These are phyloP conservation scores for Aspergillus sp. DNA, from an alignment of 2,329 filamentous ascomycete species.

Conservation along the genomic window DNA sequence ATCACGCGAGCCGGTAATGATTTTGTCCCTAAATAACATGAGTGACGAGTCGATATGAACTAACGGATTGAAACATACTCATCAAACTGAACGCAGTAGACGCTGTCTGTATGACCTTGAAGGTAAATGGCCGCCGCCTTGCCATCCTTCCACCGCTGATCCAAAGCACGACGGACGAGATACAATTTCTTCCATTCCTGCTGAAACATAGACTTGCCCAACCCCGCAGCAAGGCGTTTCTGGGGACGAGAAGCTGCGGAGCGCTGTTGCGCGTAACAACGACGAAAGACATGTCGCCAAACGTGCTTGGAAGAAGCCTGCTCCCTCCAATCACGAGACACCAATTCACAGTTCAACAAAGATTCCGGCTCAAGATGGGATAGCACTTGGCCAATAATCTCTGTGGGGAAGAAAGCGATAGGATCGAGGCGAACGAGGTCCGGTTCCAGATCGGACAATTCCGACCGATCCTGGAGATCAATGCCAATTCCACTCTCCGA, in stretches of 20 bases:
- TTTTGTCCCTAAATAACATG: constrained; percentile 73
- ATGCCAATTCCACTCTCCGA: constrained; percentile 57
- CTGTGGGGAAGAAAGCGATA: constrained; percentile 59
- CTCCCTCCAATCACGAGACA: constrained; percentile 62
- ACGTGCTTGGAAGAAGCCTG: constrained; percentile 62
- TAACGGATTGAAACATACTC: constrained; percentile 63
- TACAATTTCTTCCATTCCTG: constrained; percentile 90
- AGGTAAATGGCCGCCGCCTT: constrained; percentile 84
- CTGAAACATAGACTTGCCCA: constrained; percentile 59
- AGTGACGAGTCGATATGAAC: constrained; percentile 19
- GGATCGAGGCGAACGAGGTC: constrained; percentile 56
- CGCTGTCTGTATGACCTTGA: constrained; percentile 91
- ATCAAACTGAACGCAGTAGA: constrained; percentile 98
- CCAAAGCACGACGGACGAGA: constrained; percentile 73
- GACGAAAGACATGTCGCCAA: constrained; percentile 66
- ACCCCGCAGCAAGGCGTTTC: constrained; percentile 57
- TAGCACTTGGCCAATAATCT: constrained; percentile 63
- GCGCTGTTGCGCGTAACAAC: constrained; percentile 54
- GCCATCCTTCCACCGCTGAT: constrained; percentile 77
- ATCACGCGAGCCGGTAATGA: constrained; percentile 94
- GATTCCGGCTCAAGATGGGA: constrained; percentile 63
- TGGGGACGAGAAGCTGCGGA: constrained; percentile 41
- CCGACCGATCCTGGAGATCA: constrained; percentile 44
- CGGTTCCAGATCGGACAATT: constrained; percentile 39
- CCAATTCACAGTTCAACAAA: constrained; percentile 58